A percentile compares a stretch with the other conserved stretches of the same genome.
Evolutionary conservation across 208 protist species (phyloP).

Genomic region (Balamuthia mandrillaris): DNA sequence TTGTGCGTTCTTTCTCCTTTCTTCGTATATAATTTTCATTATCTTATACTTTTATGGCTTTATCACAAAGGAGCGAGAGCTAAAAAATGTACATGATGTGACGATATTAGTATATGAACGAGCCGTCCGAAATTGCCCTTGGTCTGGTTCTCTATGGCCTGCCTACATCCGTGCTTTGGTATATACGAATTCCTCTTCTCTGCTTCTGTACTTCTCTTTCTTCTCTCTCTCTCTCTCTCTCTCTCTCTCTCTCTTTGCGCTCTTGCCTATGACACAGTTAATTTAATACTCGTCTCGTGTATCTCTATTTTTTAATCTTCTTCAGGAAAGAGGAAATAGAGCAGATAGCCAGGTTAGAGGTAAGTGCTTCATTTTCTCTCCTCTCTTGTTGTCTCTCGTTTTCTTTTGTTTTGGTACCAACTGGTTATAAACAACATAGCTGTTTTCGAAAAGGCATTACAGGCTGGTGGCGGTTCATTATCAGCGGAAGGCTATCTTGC

Average conservation of each 20-base stretch:
- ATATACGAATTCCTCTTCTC: not conserved
- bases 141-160: not conserved
- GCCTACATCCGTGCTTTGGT: not conserved
- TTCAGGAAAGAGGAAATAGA: not conserved
- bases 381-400: not conserved
- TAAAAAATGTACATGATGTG: not conserved
- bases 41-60: not conserved
- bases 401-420: too few relatives aligned
- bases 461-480: not conserved
- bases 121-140: slow-evolving; percentile 7
- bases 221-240: too few relatives aligned
- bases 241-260: too few relatives aligned
- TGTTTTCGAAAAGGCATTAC: slow-evolving; percentile 5
- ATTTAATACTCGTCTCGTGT: too few relatives aligned
- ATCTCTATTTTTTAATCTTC: not conserved
- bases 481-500: not conserved
- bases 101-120: not conserved
- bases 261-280: too few relatives aligned
- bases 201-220: not conserved
- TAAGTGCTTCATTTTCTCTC: not conserved
- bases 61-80: not conserved
- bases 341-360: not conserved
- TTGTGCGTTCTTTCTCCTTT: not conserved
- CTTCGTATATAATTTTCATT: not conserved
- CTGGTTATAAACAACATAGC: not conserved